Conservation (phyloP, 139 green algal species). For the Tetraselmis chui region DNA sequence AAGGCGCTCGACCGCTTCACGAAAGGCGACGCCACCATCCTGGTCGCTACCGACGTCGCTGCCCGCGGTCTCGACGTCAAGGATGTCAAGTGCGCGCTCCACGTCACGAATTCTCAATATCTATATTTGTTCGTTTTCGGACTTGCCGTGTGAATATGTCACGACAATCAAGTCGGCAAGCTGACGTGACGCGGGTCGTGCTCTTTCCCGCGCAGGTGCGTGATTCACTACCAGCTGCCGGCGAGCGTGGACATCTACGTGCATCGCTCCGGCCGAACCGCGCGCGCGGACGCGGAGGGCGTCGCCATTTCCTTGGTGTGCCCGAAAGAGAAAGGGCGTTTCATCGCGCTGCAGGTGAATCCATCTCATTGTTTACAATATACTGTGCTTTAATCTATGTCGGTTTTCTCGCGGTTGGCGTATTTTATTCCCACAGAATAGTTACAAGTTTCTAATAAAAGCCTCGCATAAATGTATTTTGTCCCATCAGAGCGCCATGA, state of each 20-base stretch:
- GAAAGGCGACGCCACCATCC: constrained; percentile 46
- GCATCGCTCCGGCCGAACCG: constrained; percentile 87
- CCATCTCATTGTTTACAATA: no score
- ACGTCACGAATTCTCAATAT: no score
- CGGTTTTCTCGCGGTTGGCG: no score
- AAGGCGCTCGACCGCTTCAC: constrained; percentile 86
- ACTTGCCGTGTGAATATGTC: no score
- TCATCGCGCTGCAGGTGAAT: constrained; percentile 26
- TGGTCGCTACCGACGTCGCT: constrained; percentile 95
- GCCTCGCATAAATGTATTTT: no score
- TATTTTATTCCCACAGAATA: no score
- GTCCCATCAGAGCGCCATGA: constrained; percentile 20
- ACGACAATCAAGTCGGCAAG: no score
- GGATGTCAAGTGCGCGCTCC: constrained; percentile 12
- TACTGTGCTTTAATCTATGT: no score
- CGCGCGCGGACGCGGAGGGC: constrained; percentile 61
- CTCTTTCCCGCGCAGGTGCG: not conserved
- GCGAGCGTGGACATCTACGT: constrained; percentile 89
- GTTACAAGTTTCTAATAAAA: no score
- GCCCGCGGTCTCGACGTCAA: constrained; percentile 72
- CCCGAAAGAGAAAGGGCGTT: constrained; percentile 60
- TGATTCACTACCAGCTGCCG: constrained; percentile 93
- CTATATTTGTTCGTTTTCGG: no score
- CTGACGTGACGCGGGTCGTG: no score
- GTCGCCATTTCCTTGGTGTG: constrained; percentile 68